These are phyloP conservation scores for Hibiscus tridactylites DNA, from an alignment of 345 rosid species.

Conservation along the genomic window DNA sequence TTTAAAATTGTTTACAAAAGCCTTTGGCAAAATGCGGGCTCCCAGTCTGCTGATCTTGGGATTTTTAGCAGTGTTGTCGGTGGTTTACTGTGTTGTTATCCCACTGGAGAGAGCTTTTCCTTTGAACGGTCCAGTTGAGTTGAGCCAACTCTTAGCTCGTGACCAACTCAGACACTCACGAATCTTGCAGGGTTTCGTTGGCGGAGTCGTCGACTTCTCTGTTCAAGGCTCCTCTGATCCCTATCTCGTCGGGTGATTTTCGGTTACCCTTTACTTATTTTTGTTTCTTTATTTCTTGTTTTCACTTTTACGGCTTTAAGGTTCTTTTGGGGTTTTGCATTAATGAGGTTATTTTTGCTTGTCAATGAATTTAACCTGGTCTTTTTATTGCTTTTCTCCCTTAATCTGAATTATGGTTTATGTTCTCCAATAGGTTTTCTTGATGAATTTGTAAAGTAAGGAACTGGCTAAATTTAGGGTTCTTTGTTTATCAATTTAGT, in stretches of 20 bases:
- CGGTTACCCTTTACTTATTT: not conserved
- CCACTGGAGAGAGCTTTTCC: no score
- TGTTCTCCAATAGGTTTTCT: not conserved
- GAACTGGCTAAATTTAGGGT: not conserved
- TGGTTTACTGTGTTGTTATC: slow-evolving; percentile 28
- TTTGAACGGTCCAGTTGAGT: slow-evolving; percentile 21
- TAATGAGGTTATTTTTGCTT: slow-evolving; percentile 2
- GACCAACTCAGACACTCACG: slow-evolving; percentile 71
- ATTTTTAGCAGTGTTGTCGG: slow-evolving; percentile 13
- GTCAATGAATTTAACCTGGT: no score
- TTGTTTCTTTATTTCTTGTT: not conserved
- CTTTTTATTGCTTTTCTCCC: no score
- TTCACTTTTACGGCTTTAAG: not conserved
- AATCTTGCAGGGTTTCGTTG: slow-evolving; percentile 43
- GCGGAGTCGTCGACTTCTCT: slow-evolving; percentile 26
- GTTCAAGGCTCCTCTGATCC: slow-evolving; percentile 77
- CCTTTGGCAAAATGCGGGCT: no score
- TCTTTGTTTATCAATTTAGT: not conserved
- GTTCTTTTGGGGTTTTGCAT: not conserved
- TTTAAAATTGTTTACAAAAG: no score
- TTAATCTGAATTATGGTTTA: not conserved
- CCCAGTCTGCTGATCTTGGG: slow-evolving; percentile 16
- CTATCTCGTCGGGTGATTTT: slow-evolving; percentile 62
- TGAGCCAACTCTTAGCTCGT: slow-evolving; percentile 50
- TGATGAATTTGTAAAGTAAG: not conserved